These are phyloP conservation scores for Saturnispora diversa DNA, from an alignment of 805 yeast species.

Conservation along the genomic window DNA sequence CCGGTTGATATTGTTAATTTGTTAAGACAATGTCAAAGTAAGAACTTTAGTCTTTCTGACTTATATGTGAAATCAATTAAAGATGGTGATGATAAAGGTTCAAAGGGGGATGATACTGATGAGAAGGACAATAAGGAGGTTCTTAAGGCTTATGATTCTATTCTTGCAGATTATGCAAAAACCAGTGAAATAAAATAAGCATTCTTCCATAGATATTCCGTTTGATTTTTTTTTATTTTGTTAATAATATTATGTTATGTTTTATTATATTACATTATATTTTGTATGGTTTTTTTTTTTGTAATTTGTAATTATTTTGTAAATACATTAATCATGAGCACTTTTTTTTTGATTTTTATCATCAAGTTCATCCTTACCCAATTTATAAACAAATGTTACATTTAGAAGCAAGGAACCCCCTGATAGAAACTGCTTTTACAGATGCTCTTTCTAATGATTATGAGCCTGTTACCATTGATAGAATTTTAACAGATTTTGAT, in stretches of 20 bases:
- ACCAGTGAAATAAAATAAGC: not conserved
- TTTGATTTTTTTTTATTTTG: not conserved
- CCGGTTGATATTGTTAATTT: constrained; percentile 16
- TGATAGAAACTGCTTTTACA: constrained; percentile 71
- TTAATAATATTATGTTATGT: not conserved
- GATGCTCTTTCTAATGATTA: constrained; percentile 53
- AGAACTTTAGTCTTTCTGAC: constrained; percentile 13
- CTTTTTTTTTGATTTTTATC: too few relatives aligned
- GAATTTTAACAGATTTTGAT: constrained; percentile 91
- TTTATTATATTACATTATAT: too few relatives aligned
- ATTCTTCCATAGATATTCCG: not conserved
- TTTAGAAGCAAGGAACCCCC: constrained; percentile 73
- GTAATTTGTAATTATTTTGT: too few relatives aligned
- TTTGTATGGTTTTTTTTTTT: too few relatives aligned
- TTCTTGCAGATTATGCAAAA: constrained; percentile 20
- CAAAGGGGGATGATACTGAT: not conserved
- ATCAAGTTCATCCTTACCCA: too few relatives aligned
- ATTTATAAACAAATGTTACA: constrained; percentile 52
- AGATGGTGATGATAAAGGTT: not conserved
- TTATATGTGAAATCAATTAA: constrained; percentile 11
- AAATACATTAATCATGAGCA: too few relatives aligned
- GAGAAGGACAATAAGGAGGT: constrained; percentile 9
- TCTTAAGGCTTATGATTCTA: constrained; percentile 20
- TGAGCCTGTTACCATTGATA: constrained; percentile 53
- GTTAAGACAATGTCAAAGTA: constrained; percentile 9